Evolutionary conservation across 768 basidiomycete genomes (phyloP).

Genomic region (Suillus cothurnatus): DNA sequence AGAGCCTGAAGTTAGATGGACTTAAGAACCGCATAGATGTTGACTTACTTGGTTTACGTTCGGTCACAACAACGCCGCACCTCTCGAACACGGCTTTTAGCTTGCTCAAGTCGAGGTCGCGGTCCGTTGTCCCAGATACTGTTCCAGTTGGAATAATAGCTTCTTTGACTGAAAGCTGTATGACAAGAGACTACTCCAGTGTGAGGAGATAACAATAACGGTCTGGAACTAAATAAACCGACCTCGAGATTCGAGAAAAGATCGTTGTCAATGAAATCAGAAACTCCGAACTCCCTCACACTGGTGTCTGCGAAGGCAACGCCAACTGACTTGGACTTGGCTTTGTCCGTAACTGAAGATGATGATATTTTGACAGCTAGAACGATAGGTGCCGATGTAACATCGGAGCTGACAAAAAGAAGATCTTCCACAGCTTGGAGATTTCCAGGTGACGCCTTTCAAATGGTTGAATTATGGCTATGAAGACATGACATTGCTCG

Average conservation of each 20-base stretch:
- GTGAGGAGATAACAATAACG: constrained; percentile 4
- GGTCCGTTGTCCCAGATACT: constrained; percentile 67
- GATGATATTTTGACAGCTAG: constrained; percentile 83
- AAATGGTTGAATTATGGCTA: constrained; percentile 24
- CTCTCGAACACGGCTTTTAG: constrained; percentile 85
- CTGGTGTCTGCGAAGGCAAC: constrained; percentile 93
- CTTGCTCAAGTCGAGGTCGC: constrained; percentile 88
- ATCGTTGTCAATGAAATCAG: constrained; percentile 94
- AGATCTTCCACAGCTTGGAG: constrained; percentile 77
- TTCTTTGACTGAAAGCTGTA: constrained; percentile 97
- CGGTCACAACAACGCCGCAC: constrained; percentile 88
- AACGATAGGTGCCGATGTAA: constrained; percentile 83
- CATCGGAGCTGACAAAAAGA: constrained; percentile 80
- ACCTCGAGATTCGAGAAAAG: constrained; percentile 96
- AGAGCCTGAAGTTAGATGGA: neutral
- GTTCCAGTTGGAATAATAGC: constrained; percentile 84
- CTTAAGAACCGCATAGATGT: neutral
- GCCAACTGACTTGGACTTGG: constrained; percentile 75
- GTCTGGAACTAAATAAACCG: constrained; percentile 13
- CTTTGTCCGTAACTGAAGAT: constrained; percentile 49
- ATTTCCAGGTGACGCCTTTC: constrained; percentile 76
- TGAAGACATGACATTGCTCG: neutral
- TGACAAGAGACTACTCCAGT: constrained; percentile 75
- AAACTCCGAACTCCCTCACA: constrained; percentile 79
- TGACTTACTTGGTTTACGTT: constrained; percentile 78